Percentiles rank a stretch among this genome's conserved stretches.
These are phyloP conservation scores for Sporisorium sorghi DNA, from an alignment of 1,284 basidiomycete genomes.

Conservation along the genomic window DNA sequence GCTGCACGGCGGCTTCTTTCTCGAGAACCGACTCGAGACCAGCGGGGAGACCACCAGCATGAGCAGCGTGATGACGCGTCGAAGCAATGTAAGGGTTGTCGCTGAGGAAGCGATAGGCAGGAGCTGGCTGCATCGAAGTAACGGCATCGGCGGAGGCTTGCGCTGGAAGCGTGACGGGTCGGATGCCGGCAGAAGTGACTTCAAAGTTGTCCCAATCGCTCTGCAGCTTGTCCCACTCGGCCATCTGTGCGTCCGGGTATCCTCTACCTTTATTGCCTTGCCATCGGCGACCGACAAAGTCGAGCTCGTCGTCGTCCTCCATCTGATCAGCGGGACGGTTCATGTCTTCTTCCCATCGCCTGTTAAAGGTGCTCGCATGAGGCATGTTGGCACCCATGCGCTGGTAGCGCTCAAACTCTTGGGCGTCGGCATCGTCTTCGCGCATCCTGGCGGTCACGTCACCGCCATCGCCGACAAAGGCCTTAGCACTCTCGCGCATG, in stretches of 20 bases:
- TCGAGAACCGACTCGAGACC: conserved; percentile 74
- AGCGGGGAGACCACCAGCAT: conserved; percentile 37
- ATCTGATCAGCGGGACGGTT: conserved; percentile 26
- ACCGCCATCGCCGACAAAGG: conserved; percentile 64
- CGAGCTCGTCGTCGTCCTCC: conserved; percentile 67
- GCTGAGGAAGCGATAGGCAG: conserved; percentile 61
- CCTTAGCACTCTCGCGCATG: conserved; percentile 25
- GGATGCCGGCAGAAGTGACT: conserved; percentile 46
- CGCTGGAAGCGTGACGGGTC: conserved; percentile 43
- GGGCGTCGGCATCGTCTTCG: conserved; percentile 63
- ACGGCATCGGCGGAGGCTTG: conserved; percentile 13
- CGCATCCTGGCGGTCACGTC: conserved; percentile 58
- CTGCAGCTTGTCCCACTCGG: conserved; percentile 79
- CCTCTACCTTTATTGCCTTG: conserved; percentile 58
- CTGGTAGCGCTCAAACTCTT: conserved; percentile 60
- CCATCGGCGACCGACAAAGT: conserved; percentile 68
- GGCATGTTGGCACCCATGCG: conserved; percentile 51
- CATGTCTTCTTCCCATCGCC: conserved; percentile 57
- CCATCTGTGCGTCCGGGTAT: conserved; percentile 59
- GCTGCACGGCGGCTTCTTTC: conserved; percentile 88
- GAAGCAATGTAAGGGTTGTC: conserved; percentile 62
- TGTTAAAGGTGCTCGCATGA: conserved; percentile 42
- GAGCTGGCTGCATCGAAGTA: conserved; percentile 39
- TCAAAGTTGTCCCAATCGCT: conserved; percentile 79
- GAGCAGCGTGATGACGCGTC: conserved; percentile 51